Conservation (phyloP, 768 basidiomycete species). For the Dioszegia crocea region DNA sequence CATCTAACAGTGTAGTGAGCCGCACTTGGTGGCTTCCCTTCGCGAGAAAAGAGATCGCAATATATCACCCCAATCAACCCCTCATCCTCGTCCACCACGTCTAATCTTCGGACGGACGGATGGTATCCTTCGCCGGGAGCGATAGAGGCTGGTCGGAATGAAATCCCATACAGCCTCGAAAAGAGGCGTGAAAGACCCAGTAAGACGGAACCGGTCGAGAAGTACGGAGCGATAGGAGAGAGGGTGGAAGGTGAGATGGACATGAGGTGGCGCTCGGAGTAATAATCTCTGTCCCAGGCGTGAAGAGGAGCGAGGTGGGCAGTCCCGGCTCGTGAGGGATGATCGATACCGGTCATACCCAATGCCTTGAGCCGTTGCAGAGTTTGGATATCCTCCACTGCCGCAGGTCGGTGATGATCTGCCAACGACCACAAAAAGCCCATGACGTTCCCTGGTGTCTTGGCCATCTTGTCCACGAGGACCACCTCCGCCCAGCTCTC, state of each 20-base stretch:
- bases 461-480: conserved; percentile 94
- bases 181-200: conserved; percentile 88
- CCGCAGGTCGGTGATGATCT: conserved; percentile 72
- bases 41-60: conserved; percentile 79
- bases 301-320: conserved; percentile 59
- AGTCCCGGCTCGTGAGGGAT: conserved; percentile 6
- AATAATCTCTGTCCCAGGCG: conserved; percentile 97
- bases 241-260: conserved; percentile 50
- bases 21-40: conserved; percentile 81
- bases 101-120: conserved; percentile 77
- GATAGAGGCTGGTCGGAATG: conserved; percentile 62
- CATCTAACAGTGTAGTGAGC: conserved; percentile 98
- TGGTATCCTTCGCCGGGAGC: conserved; percentile 84
- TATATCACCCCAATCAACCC: conserved; percentile 93
- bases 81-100: conserved; percentile 82
- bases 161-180: conserved; percentile 78
- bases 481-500: conserved; percentile 82
- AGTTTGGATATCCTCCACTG: conserved; percentile 66
- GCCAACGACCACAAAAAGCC: conserved; percentile 79
- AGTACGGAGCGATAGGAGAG: conserved; percentile 62
- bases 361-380: conserved; percentile 63
- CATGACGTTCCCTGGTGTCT: conserved; percentile 82
- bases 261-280: conserved; percentile 54
- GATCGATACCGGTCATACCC: conserved; percentile 54
- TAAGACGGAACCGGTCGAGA: conserved; percentile 83